Percentiles rank a stretch among this genome's conserved stretches.
Conservation (phyloP, 257 asterid genomes). For the Buddleja alternifolia region DNA sequence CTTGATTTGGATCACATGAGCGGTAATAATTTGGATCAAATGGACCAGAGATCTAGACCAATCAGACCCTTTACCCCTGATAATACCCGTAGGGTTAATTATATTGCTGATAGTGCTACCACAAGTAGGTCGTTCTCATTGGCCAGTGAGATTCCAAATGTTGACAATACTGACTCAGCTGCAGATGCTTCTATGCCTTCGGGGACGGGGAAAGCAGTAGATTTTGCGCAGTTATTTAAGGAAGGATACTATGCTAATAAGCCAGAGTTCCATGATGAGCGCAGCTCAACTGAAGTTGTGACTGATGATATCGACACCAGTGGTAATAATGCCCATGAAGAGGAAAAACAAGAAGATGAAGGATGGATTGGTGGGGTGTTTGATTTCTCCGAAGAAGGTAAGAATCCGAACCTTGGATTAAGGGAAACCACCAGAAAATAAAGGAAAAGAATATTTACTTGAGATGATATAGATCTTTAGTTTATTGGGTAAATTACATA, state of each 20-base stretch:
- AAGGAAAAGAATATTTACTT: too few species aligned
- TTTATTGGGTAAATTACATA: too few species aligned
- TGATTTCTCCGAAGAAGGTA: slow-evolving; percentile 70
- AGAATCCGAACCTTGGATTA: background rate
- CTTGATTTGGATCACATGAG: slow-evolving; percentile 58
- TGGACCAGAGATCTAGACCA: slow-evolving; percentile 33
- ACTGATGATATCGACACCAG: slow-evolving; percentile 32
- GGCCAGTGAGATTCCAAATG: slow-evolving; percentile 35
- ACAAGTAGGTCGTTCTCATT: slow-evolving; percentile 38
- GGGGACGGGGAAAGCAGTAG: slow-evolving; percentile 32
- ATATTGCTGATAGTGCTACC: slow-evolving; percentile 29
- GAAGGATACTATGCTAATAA: slow-evolving; percentile 50
- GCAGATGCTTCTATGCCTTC: slow-evolving; percentile 26
- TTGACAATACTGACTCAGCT: slow-evolving; percentile 33
- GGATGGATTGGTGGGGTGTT: slow-evolving; percentile 72
- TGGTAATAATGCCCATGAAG: slow-evolving; percentile 36
- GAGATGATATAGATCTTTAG: too few species aligned
- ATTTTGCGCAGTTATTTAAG: slow-evolving; percentile 47
- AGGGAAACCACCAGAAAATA: too few species aligned
- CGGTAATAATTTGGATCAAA: slow-evolving; percentile 20
- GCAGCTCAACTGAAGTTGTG: slow-evolving; percentile 31
- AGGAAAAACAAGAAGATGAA: slow-evolving; percentile 54
- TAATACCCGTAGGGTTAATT: slow-evolving; percentile 21
- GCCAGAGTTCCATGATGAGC: slow-evolving; percentile 33
- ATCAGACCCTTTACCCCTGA: slow-evolving; percentile 30